A percentile compares a stretch with the other conserved stretches of the same genome.
phyloP scores from a whole-genome alignment of 208 protist species.

The Crithidia expoeki region DNA sequence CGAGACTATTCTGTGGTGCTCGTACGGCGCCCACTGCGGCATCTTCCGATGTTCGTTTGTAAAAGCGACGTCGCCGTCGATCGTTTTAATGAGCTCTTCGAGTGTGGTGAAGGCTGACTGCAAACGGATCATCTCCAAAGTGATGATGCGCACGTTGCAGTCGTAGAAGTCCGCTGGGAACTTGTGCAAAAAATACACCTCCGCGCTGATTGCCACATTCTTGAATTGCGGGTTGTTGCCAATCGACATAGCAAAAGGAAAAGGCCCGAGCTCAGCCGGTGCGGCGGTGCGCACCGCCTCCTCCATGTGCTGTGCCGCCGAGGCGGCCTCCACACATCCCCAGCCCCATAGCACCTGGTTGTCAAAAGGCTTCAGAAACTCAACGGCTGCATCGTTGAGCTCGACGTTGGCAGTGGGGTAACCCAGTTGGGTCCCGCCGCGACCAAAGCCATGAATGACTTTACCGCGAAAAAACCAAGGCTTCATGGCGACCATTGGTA shows the following conservation, averaged over 20 bases:
- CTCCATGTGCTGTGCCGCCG: not conserved
- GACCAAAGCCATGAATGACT: slow-evolving; percentile 86
- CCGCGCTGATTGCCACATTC: slow-evolving; percentile 70
- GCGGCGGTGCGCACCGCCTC: not conserved
- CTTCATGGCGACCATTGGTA: slow-evolving; percentile 19
- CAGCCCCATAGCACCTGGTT: slow-evolving; percentile 86
- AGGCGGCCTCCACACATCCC: slow-evolving; percentile 59
- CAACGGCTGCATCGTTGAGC: slow-evolving; percentile 44
- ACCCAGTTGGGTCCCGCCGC: slow-evolving; percentile 87
- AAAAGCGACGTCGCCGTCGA: slow-evolving; percentile 62
- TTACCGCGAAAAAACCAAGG: slow-evolving; percentile 72
- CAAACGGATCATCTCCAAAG: slow-evolving; percentile 57
- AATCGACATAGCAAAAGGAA: slow-evolving; percentile 87
- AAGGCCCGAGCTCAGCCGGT: slow-evolving; percentile 35
- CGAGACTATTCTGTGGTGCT: slow-evolving; percentile 47
- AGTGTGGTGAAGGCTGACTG: slow-evolving; percentile 78
- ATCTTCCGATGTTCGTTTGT: slow-evolving; percentile 42
- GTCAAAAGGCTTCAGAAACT: slow-evolving; percentile 55
- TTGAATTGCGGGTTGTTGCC: slow-evolving; percentile 92
- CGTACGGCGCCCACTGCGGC: slow-evolving; percentile 25
- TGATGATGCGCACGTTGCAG: slow-evolving; percentile 68
- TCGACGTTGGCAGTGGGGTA: slow-evolving; percentile 89
- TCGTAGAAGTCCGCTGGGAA: slow-evolving; percentile 91
- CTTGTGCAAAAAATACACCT: slow-evolving; percentile 89
- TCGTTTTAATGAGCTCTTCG: slow-evolving; percentile 78